These are phyloP conservation scores for Apophysomyces elegans DNA, from an alignment of 371 early-diverging fungal species.

Conservation along the genomic window DNA sequence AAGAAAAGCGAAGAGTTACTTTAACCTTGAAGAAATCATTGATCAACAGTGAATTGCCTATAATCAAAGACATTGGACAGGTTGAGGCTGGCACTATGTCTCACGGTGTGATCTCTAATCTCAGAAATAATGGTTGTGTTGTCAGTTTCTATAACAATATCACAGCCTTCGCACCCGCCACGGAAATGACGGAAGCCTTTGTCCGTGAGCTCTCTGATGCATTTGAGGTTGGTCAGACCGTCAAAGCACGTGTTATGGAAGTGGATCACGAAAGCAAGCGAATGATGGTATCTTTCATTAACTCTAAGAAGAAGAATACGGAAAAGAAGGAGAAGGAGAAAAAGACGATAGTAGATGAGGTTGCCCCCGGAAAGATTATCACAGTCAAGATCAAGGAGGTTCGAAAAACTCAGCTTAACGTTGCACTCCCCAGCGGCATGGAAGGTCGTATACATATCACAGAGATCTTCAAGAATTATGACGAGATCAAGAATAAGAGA, in stretches of 20 bases:
- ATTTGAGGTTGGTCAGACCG: constrained; percentile 77
- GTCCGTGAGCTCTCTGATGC: constrained; percentile 45
- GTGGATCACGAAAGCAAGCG: constrained; percentile 52
- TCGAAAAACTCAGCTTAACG: constrained; percentile 61
- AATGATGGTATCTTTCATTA: constrained; percentile 43
- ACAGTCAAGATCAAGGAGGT: constrained; percentile 60
- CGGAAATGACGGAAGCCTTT: constrained; percentile 61
- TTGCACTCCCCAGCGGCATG: constrained; percentile 66
- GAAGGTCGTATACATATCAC: constrained; percentile 72
- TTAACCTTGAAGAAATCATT: constrained; percentile 84
- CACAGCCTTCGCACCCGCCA: constrained; percentile 68
- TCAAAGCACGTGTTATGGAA: constrained; percentile 75
- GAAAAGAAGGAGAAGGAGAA: constrained; percentile 30
- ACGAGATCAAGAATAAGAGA: constrained; percentile 28
- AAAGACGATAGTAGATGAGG: constrained; percentile 53
- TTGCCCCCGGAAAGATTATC: constrained; percentile 57
- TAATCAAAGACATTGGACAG: constrained; percentile 62
- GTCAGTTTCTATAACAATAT: constrained; percentile 81
- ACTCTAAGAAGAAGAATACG: constrained; percentile 33
- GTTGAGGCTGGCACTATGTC: constrained; percentile 61
- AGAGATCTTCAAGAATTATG: constrained; percentile 57
- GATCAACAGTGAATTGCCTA: constrained; percentile 71
- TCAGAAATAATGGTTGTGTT: constrained; percentile 71
- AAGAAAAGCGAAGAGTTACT: constrained; percentile 54
- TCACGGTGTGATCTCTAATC: constrained; percentile 67